Base-by-base conservation (phyloP, 2,329 filamentous ascomycete genomes). In the Neonectria neomacrospora region DNA sequence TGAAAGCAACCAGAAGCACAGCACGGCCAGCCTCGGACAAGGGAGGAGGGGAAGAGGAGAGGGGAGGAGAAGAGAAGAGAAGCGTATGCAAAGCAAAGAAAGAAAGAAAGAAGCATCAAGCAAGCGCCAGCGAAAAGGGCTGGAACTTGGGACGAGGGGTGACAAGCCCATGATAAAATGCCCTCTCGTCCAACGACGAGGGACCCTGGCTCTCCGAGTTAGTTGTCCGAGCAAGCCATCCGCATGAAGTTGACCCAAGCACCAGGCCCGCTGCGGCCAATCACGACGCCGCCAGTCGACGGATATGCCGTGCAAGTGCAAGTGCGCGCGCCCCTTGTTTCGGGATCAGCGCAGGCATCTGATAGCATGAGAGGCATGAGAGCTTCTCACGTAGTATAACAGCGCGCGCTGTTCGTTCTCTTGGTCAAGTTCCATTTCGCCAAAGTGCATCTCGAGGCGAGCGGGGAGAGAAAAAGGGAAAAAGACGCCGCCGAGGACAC, bases 301-400 rank as follows among this genome's bases (percentile, higher is more conserved):
- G 65, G 67, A 60, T 66, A 63, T 53, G 50, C 67, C 67, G 60
- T 65, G 44, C 48, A 37, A 52, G 52, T 50, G 57, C 61, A 52
- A 59, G 51, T 67, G 67, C 68, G n/a, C n/a, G n/a, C n/a, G n/a
- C 23, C 23, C 71, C 71, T 60, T 68, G 67, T 72, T 72, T 72
- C 70, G 63, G 67, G 65, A 72, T 71, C 67, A 72, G 58, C 70
- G 61, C 58, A 65, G 65, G 67, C 55, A 63, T 61, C 22, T 34
- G 8, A 47, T 18, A 39, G 45, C 50, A 32, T 44, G 54, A 32
- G 47, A 14, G 18, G 18, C 30, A 32, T 18, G 23, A 26, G 3
- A 26, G 6, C 3, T 6, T 26, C 23, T 6, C n/a, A n/a, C n/a
- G n/a, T n/a, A n/a, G n/a, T n/a, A n/a, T 11, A 18, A 16, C n/a